These are phyloP conservation scores for Senecio squalidus DNA, from an alignment of 140 eudicot species.

Conservation along the genomic window DNA sequence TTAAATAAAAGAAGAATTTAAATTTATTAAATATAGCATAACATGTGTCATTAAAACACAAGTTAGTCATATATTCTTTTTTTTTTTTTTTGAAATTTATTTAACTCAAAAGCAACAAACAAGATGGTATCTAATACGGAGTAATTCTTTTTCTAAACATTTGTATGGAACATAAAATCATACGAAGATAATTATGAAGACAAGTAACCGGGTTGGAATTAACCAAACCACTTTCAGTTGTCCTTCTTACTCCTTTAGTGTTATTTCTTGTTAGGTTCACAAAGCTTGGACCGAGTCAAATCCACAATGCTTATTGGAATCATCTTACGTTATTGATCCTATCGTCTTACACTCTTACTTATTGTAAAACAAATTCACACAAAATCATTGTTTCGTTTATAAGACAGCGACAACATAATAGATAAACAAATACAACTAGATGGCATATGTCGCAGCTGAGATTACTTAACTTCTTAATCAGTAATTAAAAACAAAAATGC, in stretches of 20 bases:
- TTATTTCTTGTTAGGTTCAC: slow-evolving; percentile 12
- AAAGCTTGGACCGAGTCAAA: slow-evolving; percentile 11
- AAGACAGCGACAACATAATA: slow-evolving; percentile 10
- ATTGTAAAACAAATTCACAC: neutral
- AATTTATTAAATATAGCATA: too few species aligned
- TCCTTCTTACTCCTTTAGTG: too few species aligned
- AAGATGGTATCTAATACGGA: neutral
- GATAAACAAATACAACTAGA: neutral
- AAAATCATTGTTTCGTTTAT: slow-evolving; percentile 17
- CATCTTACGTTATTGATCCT: slow-evolving; percentile 21
- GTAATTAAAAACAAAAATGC: neutral
- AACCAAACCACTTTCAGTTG: too few species aligned
- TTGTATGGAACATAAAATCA: too few species aligned
- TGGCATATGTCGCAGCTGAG: slow-evolving; percentile 18
- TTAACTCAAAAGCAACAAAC: neutral
- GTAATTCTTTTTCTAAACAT: too few species aligned
- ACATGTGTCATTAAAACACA: too few species aligned
- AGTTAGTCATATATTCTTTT: too few species aligned
- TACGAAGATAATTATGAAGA: too few species aligned
- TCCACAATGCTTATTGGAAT: slow-evolving; percentile 18
- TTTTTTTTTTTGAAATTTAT: too few species aligned
- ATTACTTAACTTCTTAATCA: slow-evolving; percentile 8
- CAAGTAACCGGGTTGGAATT: too few species aligned
- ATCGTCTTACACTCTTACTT: slow-evolving; percentile 1
- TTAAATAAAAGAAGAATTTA: too few species aligned